Evolutionary conservation across 2,329 filamentous ascomycete species (phyloP), one percentile per base, ranked within the genome.

Genomic region (Neonectria punicea): DNA sequence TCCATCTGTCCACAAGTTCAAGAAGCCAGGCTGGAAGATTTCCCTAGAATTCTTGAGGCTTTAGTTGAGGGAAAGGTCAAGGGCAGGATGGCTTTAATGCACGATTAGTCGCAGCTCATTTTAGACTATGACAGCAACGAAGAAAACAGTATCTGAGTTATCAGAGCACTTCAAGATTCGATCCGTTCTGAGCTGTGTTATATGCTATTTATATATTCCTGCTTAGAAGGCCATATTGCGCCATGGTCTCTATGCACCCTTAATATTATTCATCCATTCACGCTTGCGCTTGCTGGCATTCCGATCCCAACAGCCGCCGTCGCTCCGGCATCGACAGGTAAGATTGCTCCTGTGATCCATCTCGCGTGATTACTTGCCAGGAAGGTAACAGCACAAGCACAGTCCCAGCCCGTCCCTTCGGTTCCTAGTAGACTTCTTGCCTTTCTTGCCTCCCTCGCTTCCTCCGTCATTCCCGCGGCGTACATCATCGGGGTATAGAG

Each of bases 401-500:
- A 78, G 62, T 84, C 82, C 82, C 82, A 83, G 0, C 73, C 81
- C 30, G 76, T 83, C 0, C 82, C 81, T 30, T 83, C 81, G 0
- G 80, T 83, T 1, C 76, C 74, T 0, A 84, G 70, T 5, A 84
- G 58, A 51, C 79, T 83, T 41, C 80, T 72, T 2, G 73, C 75
- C 22, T 75, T 81, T 14, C 83, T 71, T 0, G 78, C 76, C 22
- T 78, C 76, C 46, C 82, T 70, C 4, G 74, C 71, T 49, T 83
- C 80, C 4, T 78, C 76, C 5, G 70, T 76, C 81, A 84, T 84
- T 0, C 81, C 80, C 1, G 72, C 73, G 0, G 70, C 68, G 16
- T 78, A 79, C 72, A 83, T 80, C 83, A 85, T 84, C 0, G 83
- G 82, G 0, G 83, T 84, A 61, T 83, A 84, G 0, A 84, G 74